phyloP scores from a whole-genome alignment of 1,139 yeast genomes.

The Hyphopichia wangnamkhiaoensis region DNA sequence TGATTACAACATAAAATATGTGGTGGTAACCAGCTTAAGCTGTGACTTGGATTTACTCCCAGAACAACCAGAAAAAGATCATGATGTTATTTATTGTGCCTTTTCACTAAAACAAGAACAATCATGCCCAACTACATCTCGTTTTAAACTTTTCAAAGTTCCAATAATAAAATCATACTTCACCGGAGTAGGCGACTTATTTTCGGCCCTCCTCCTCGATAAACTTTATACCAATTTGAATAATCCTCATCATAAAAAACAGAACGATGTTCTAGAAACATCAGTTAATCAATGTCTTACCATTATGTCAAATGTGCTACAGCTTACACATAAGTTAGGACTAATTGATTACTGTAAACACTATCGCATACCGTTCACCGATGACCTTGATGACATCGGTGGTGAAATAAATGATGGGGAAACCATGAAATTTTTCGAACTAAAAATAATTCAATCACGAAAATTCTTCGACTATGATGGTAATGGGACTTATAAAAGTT shows the following conservation, averaged over 20 bases:
- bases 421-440: constrained; percentile 44
- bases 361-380: constrained; percentile 5
- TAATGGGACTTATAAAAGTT: constrained; percentile 17
- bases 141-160: constrained; percentile 39
- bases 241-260: constrained; percentile 2
- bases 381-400: constrained; percentile 8
- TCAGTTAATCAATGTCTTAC: constrained; percentile 53
- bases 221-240: constrained; percentile 39
- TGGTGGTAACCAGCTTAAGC: constrained; percentile 59
- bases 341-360: constrained; percentile 11
- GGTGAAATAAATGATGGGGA: constrained; percentile 39
- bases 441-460: constrained; percentile 39
- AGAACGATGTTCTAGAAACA: constrained; percentile 9
- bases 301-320: constrained; percentile 49
- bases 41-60: constrained; percentile 7
- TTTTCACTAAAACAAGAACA: constrained; percentile 38
- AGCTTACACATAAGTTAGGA: constrained; percentile 36
- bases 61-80: constrained; percentile 9
- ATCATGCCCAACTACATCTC: not conserved
- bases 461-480: constrained; percentile 27
- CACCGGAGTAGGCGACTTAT: constrained; percentile 92
- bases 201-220: constrained; percentile 76
- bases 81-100: constrained; percentile 48
- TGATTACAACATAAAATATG: constrained; percentile 53
- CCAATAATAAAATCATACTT: constrained; percentile 70